Evolutionary conservation across 306 rosid genomes (phyloP), one percentile per base, ranked within the genome.

Genomic region (Betula pendula): DNA sequence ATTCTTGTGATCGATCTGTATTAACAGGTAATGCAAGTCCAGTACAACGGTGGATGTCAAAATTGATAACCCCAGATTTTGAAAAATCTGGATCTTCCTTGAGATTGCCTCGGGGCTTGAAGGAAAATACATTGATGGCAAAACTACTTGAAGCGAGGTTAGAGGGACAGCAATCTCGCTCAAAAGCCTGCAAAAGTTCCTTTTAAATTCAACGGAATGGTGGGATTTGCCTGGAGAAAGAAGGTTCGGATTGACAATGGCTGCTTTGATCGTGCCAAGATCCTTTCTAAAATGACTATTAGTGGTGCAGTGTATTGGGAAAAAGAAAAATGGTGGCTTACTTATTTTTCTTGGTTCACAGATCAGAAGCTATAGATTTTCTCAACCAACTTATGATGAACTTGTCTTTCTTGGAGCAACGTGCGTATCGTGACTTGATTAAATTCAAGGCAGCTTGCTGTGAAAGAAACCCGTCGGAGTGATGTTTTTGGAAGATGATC

Each of bases 141-240:
- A 91, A 93, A 75, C 81, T 93, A 22, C 87, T 90, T n/a, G 94
- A 88, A 81, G 98, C 96, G 68, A 89, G 98, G 82, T 78, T 90
- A 72, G 96, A 90, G 78, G 80, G 76, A 72, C 87, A 86, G 77
- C 85, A 38, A 43, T 75, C 69, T 70, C 89, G 81, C 70, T 59
- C 85, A 17, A 87, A 81, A 83, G 43, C 51, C 43, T 59, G 74
- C 53, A 82, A 70, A 55, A 83, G 75, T 59, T 77, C 79, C 16
- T 45, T 80, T 65, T 67, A 83, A 80, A 74, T 69, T 49, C 45
- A 79, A 29, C 15, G 58, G 69, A 68, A 49, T 2, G 29, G 35
- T 66, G 52, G 52, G 13, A 27, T 72, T 69, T 73, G 35, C 35
- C 43, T 27, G 31, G 65, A 45, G 29, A 62, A 62, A 16, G 44